A percentile compares a stretch with the other conserved stretches of the same genome.
These are phyloP conservation scores for Skeletonema marinoi DNA, from an alignment of 108 stramenopile species.

Conservation along the genomic window DNA sequence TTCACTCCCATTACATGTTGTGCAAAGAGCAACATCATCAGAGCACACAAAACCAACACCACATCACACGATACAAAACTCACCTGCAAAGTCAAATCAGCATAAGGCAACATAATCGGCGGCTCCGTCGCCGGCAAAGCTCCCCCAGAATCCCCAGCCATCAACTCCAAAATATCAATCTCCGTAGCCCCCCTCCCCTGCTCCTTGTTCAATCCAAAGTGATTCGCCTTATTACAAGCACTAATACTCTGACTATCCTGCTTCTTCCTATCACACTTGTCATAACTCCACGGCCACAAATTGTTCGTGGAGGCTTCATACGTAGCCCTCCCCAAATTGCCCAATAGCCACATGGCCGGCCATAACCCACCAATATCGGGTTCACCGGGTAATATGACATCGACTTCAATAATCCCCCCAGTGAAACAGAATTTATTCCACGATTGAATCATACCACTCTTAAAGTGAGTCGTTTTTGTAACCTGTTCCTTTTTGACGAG, in stretches of 20 bases:
- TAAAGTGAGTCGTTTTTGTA: conserved; percentile 44
- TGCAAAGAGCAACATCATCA: not conserved
- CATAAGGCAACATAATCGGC: conserved; percentile 78
- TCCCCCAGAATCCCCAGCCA: conserved; percentile 80
- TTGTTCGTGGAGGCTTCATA: conserved; percentile 88
- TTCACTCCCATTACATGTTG: not conserved
- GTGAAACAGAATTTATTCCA: conserved; percentile 99
- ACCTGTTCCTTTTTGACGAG: conserved; percentile 55
- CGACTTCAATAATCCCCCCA: conserved; percentile 94
- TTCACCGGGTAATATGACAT: conserved; percentile 91
- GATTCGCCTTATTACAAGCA: conserved; percentile 89
- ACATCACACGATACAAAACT: conserved; percentile 11
- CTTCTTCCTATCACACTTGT: conserved; percentile 84
- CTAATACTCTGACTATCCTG: conserved; percentile 90
- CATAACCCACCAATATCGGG: conserved; percentile 81
- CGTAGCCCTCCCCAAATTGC: conserved; percentile 93
- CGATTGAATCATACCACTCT: conserved; percentile 89
- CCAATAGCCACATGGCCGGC: conserved; percentile 97
- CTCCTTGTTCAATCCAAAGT: conserved; percentile 86
- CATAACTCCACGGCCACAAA: conserved; percentile 90
- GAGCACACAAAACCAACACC: not conserved
- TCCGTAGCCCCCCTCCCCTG: conserved; percentile 96
- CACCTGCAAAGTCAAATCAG: conserved; percentile 90
- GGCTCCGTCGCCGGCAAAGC: conserved; percentile 69
- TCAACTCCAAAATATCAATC: conserved; percentile 96